A percentile compares a stretch with the other conserved stretches of the same genome.
These are phyloP conservation scores for Sesbania bispinosa DNA, from an alignment of 306 rosid genomes.

Conservation along the genomic window DNA sequence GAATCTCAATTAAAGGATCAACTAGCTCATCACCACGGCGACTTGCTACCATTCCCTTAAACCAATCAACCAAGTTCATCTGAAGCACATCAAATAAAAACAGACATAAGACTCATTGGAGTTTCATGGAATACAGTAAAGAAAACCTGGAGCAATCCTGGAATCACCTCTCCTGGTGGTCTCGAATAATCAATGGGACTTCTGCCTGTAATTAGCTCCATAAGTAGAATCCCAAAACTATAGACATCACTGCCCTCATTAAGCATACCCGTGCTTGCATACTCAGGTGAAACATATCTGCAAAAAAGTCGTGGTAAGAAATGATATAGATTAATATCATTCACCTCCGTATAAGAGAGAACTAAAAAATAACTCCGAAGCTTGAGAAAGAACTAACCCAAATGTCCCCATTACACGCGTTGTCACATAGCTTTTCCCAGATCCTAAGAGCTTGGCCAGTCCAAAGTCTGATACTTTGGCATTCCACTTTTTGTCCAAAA, in stretches of 20 bases:
- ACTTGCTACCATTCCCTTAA: conserved; percentile 87
- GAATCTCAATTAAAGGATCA: conserved; percentile 77
- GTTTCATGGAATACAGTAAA: conserved; percentile 16
- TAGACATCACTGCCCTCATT: conserved; percentile 94
- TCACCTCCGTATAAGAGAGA: background rate
- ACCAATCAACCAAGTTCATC: conserved; percentile 99
- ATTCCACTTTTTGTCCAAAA: conserved; percentile 85
- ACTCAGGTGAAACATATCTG: conserved; percentile 97
- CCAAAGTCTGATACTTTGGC: conserved; percentile 96
- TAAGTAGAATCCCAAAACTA: conserved; percentile 89
- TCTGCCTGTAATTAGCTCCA: conserved; percentile 98
- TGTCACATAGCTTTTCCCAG: conserved; percentile 84
- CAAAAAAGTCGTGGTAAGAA: conserved; percentile 15
- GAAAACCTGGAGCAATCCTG: conserved; percentile 1
- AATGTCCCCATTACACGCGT: conserved; percentile 99
- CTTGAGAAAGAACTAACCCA: conserved; percentile 61
- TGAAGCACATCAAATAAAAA: conserved; percentile 36
- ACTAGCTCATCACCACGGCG: conserved; percentile 79
- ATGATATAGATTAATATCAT: background rate
- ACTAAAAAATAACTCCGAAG: background rate
- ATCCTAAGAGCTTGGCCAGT: conserved; percentile 85
- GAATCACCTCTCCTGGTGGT: conserved; percentile 86
- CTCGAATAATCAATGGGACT: conserved; percentile 91
- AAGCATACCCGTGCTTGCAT: conserved; percentile 98
- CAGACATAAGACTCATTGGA: background rate